These are phyloP conservation scores for Penicillium macrosclerotiorum DNA, from an alignment of 495 filamentous ascomycete genomes.

Conservation along the genomic window DNA sequence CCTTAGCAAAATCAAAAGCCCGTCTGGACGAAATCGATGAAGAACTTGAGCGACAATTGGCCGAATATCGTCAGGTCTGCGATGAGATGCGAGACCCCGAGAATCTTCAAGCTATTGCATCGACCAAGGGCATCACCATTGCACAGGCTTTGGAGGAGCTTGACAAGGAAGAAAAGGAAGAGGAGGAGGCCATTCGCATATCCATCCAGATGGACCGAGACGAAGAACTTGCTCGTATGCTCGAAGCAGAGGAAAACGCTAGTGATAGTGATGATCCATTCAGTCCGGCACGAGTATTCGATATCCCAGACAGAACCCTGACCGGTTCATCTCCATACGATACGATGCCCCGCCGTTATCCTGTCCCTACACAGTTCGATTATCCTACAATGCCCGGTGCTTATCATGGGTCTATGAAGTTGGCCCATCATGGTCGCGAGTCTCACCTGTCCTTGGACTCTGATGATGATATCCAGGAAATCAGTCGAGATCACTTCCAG, in stretches of 20 bases:
- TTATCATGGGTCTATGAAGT: no score
- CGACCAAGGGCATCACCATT: slow-evolving; percentile 18
- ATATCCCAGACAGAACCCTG: slow-evolving; percentile 14
- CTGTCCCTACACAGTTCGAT: slow-evolving; percentile 4
- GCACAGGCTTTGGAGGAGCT: slow-evolving; percentile 29
- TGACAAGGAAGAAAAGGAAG: slow-evolving; percentile 33
- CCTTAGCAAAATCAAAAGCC: slow-evolving; percentile 1
- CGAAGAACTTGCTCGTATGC: slow-evolving; percentile 44
- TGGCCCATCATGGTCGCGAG: no score
- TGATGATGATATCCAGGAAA: slow-evolving; percentile 26
- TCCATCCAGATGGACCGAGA: slow-evolving; percentile 32
- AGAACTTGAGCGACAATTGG: slow-evolving; percentile 5
- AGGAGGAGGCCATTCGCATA: slow-evolving; percentile 4
- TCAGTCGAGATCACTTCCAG: slow-evolving; percentile 14
- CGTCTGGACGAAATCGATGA: slow-evolving; percentile 10
- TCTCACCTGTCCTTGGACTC: no score
- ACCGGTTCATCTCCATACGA: not conserved
- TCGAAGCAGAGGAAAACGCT: slow-evolving; percentile 26
- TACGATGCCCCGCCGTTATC: not conserved
- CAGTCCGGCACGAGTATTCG: not conserved
- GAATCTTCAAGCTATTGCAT: slow-evolving; percentile 1
- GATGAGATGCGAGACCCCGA: slow-evolving; percentile 4
- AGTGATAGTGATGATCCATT: not conserved
- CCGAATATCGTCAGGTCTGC: not conserved
- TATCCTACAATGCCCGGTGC: not conserved